Evolutionary conservation across 2,329 filamentous ascomycete species (phyloP).

Genomic region (Fusarium verticillioides): DNA sequence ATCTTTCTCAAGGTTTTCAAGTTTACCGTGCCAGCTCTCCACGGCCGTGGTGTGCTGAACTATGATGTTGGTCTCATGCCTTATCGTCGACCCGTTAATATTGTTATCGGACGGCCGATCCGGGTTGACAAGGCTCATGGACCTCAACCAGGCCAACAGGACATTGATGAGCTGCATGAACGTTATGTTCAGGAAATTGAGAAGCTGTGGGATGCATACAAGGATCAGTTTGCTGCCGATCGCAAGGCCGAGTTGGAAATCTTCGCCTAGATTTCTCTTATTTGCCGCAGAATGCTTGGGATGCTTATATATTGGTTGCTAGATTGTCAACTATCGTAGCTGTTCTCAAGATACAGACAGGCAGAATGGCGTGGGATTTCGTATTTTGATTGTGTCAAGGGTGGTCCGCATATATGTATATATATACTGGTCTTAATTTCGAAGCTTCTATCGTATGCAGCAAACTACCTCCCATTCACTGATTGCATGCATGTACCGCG

Average conservation of each 20-base stretch:
- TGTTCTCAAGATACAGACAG: neutral
- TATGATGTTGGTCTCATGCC: slow-evolving; percentile 98
- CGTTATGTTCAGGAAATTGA: slow-evolving; percentile 81
- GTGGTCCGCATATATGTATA: too few relatives aligned
- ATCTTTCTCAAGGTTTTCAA: slow-evolving; percentile 86
- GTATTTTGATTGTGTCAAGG: neutral
- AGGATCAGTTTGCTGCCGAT: slow-evolving; percentile 76
- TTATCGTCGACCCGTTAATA: slow-evolving; percentile 86
- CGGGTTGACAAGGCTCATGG: slow-evolving; percentile 68
- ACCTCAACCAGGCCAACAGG: slow-evolving; percentile 73
- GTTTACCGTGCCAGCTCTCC: slow-evolving; percentile 91
- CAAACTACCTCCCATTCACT: neutral
- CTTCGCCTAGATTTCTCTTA: slow-evolving; percentile 58
- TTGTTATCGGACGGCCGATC: slow-evolving; percentile 89
- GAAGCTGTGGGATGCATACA: slow-evolving; percentile 80
- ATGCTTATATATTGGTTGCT: neutral
- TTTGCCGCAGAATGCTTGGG: neutral
- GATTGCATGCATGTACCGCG: neutral
- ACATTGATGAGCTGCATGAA: slow-evolving; percentile 83
- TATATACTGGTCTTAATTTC: neutral
- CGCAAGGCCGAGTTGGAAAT: slow-evolving; percentile 75
- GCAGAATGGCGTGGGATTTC: neutral
- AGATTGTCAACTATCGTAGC: neutral
- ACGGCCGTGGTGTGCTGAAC: slow-evolving; percentile 93
- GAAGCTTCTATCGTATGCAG: neutral